Base-by-base conservation (phyloP, 805 yeast species). In the Barnettozyma sucrosica region DNA sequence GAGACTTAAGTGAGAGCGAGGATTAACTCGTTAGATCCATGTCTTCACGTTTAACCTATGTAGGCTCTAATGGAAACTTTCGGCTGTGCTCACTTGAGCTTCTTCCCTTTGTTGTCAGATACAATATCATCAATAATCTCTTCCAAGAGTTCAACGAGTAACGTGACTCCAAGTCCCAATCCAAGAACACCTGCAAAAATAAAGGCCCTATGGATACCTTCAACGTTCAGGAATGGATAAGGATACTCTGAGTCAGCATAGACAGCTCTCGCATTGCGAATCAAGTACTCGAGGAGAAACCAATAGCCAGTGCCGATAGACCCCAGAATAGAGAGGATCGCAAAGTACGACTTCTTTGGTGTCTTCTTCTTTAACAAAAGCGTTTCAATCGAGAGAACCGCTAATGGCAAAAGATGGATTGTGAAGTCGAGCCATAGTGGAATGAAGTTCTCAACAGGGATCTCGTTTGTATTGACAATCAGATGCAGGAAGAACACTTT, bases 181-280 rank as follows among this genome's bases (percentile, higher is more conserved):
- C 68, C 47, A 0, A 71, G 65, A 10, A 83, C 77, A 7, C 65
- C 54, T 0, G 60, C 65, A 58, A 83, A 83, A 19, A 83, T 75
- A 7, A 71, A 51, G 1, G 69, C 60, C 49, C 85, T 69, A 19
- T 62, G 62, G 9, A 66, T 64, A 28, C 68, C 74, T 6, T 65
- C 67, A 13, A 76, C 83, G 58, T 83, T 76, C 56, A 84, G 66
- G 58, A 84, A 84, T 8, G 82, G 85, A 58, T 84, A 84, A 0
- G 92, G 92, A 54, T 77, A 83, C 16, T 63, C 67, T 13, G 34
- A 14, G 3, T 5, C 24, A 8, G 50, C 46, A 8, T 47, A 20
- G 13, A 47, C 37, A 4, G 24, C 11, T 21, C 36, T 24, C 0
- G 50, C 50, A 3, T 34, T 43, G 7, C 32, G 20, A 10, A 47